Percentiles rank a stretch among this genome's conserved stretches.
These are phyloP conservation scores for Sergeia podlipaevii DNA, from an alignment of 208 protist species.

Conservation along the genomic window DNA sequence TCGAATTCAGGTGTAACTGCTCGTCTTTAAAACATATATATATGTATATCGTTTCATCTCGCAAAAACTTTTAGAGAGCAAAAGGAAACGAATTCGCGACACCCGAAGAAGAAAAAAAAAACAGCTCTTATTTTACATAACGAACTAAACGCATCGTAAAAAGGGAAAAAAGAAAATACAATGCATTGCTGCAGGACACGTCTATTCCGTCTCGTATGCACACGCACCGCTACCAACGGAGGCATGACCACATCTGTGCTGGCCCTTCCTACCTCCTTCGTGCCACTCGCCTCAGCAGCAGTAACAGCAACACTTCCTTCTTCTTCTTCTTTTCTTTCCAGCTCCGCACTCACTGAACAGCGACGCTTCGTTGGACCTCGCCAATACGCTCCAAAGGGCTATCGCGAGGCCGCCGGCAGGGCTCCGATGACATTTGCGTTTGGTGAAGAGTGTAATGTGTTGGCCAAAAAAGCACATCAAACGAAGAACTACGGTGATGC, in stretches of 20 bases:
- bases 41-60: no score
- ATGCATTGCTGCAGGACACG: no score
- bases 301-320: not conserved
- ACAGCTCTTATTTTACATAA: no score
- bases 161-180: no score
- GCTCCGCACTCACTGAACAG: constrained; percentile 23
- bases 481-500: constrained; percentile 90
- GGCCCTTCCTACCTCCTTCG: no score
- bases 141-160: no score
- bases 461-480: constrained; percentile 78
- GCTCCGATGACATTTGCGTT: constrained; percentile 85
- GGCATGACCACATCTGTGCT: no score
- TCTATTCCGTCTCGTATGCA: no score
- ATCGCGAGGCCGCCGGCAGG: constrained; percentile 73
- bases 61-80: no score
- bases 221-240: no score
- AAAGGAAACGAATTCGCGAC: no score
- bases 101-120: no score
- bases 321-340: not conserved
- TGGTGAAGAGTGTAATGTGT: constrained; percentile 79
- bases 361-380: constrained; percentile 68
- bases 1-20: not conserved
- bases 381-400: constrained; percentile 82
- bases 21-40: not conserved
- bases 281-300: not conserved